These are phyloP conservation scores for Xylaria curta DNA, from an alignment of 495 filamentous ascomycete genomes.

Conservation along the genomic window DNA sequence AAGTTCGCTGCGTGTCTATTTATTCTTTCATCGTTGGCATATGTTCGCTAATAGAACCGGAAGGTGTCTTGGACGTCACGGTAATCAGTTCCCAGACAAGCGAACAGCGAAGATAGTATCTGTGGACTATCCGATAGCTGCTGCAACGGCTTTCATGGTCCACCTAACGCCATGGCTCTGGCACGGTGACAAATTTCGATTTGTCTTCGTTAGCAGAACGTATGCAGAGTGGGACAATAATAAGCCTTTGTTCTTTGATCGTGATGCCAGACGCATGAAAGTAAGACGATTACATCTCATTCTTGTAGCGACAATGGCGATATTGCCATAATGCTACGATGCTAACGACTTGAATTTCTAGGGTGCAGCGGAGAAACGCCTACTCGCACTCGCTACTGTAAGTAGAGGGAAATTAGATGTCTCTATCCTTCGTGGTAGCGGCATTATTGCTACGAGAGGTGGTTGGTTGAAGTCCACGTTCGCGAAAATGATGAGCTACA, in stretches of 20 bases:
- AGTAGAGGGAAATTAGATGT: slow-evolving; percentile 40
- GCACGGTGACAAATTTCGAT: slow-evolving; percentile 51
- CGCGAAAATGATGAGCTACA: slow-evolving; percentile 33
- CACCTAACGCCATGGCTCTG: slow-evolving; percentile 33
- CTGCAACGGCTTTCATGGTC: slow-evolving; percentile 46
- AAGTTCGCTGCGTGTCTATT: slow-evolving; percentile 15
- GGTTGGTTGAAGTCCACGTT: slow-evolving; percentile 38
- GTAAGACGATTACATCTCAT: slow-evolving; percentile 34
- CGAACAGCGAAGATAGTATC: slow-evolving; percentile 43
- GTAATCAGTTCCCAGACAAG: slow-evolving; percentile 38
- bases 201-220: slow-evolving; percentile 58
- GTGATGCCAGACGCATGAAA: slow-evolving; percentile 51
- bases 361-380: slow-evolving; percentile 51
- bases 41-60: slow-evolving; percentile 4
- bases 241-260: slow-evolving; percentile 50
- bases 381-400: slow-evolving; percentile 42
- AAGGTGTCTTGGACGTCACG: slow-evolving; percentile 44
- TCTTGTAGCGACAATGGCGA: neutral
- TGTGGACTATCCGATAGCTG: slow-evolving; percentile 53
- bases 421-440: slow-evolving; percentile 40
- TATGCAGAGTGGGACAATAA: slow-evolving; percentile 54
- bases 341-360: slow-evolving; percentile 28
- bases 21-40: neutral
- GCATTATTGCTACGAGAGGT: slow-evolving; percentile 44
- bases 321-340: neutral